Evolutionary conservation across 176 grass and related monocot species (phyloP).

Genomic region (Dactylis glomerata): DNA sequence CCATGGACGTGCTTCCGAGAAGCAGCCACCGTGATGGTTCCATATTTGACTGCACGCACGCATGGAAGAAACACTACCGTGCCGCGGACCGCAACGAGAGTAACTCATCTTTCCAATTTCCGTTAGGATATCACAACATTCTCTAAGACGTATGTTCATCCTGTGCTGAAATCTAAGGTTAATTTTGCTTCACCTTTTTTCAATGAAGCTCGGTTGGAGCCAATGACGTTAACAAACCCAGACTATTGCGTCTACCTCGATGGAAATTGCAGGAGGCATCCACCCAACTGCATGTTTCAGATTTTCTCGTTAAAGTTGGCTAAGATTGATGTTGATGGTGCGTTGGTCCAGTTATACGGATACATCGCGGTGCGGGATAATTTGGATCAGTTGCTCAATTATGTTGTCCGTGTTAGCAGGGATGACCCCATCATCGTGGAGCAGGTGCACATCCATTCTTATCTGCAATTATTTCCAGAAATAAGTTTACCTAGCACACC

Average conservation of each 20-base stretch:
- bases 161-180: not conserved
- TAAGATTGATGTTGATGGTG: not conserved
- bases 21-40: not conserved
- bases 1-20: not conserved
- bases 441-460: not conserved
- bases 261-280: not conserved
- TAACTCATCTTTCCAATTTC: not conserved
- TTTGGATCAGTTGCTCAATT: not conserved
- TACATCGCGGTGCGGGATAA: not conserved
- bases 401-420: not conserved
- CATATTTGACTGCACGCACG: not conserved
- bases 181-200: not conserved
- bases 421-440: not conserved
- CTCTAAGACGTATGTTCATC: not conserved
- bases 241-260: not conserved
- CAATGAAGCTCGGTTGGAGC: slow-evolving; percentile 16
- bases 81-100: not conserved
- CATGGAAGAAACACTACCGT: not conserved
- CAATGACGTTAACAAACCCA: slow-evolving; percentile 10
- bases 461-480: not conserved
- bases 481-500: not conserved
- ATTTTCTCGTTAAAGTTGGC: not conserved
- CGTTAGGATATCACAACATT: not conserved
- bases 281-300: not conserved
- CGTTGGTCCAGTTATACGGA: not conserved